Evolutionary conservation across 176 grass and related monocot genomes (phyloP).

Genomic region (Raddia guianensis): DNA sequence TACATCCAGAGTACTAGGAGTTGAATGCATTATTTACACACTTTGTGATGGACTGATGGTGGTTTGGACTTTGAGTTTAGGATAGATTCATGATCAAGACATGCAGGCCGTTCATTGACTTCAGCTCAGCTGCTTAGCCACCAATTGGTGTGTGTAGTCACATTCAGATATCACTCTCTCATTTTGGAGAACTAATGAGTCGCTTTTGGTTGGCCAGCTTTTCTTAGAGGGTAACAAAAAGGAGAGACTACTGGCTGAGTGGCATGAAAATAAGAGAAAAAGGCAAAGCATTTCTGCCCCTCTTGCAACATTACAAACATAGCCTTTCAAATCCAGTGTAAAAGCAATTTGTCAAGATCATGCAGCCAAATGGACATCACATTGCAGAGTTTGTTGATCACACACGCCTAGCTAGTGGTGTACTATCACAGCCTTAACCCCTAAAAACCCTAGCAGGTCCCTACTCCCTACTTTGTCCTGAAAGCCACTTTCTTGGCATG

Average conservation of each 20-base stretch:
- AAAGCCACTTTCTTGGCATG: slow-evolving; percentile 91
- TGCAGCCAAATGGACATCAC: slow-evolving; percentile 37
- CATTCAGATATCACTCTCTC: slow-evolving; percentile 33
- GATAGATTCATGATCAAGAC: slow-evolving; percentile 25
- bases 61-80: slow-evolving; percentile 7
- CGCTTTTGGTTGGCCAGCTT: slow-evolving; percentile 39
- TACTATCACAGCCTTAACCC: slow-evolving; percentile 65
- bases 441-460: slow-evolving; percentile 55
- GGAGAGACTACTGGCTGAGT: slow-evolving; percentile 22
- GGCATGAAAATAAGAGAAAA: slow-evolving; percentile 33
- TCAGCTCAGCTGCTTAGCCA: slow-evolving; percentile 14
- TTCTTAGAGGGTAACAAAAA: slow-evolving; percentile 44
- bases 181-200: slow-evolving; percentile 25
- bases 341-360: slow-evolving; percentile 43
- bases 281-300: slow-evolving; percentile 6
- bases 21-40: not conserved
- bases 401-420: slow-evolving; percentile 54
- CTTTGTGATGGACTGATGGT: slow-evolving; percentile 1
- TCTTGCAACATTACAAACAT: slow-evolving; percentile 38
- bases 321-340: slow-evolving; percentile 43
- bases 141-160: not conserved
- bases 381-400: slow-evolving; percentile 32
- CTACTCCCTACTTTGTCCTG: slow-evolving; percentile 41
- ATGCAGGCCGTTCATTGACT: slow-evolving; percentile 32
- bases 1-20: not conserved